Evolutionary conservation across 2,329 filamentous ascomycete genomes (phyloP), one percentile per base, ranked within the genome.

Genomic region (Raffaelea deltoideospora): DNA sequence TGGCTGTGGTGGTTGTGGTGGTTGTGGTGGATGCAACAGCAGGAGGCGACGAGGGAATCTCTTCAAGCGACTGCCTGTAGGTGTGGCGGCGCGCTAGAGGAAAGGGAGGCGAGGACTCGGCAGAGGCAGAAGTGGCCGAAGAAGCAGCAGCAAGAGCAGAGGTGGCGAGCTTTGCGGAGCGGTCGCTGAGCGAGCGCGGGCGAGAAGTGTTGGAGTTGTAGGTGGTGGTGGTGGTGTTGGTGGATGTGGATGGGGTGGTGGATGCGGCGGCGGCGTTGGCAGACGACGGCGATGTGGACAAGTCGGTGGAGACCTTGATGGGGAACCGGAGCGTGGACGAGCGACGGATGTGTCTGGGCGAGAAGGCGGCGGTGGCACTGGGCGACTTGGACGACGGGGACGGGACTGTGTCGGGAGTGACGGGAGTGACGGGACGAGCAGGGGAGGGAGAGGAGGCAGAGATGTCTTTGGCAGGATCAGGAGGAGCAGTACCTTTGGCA

Each of bases 291-390:
- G n/a, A n/a, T n/a, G n/a, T n/a, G n/a, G n/a, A n/a, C n/a, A n/a
- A n/a, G 15, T 42, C 40, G 33, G 38, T 37, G 13, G 41, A 41
- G 31, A 45, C 32, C 33, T 42, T 42, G 29, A 45, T 40, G 23
- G 43, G 43, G 30, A 45, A 44, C 13, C 43, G 43, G 23, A 43
- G 41, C 10, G 43, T 43, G 6, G 43, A 45, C 5, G 44, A 38
- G 17, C 44, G 19, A 17, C 44, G 44, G 22, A 41, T 20, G 13
- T 43, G 43, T 23, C 36, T 33, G 6, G 35, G 38, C 17, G 40
- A 40, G 10, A 33, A 28, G 15, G 35, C 27, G 30, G 18, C 10
- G 4, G 41, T 22, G 8, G 37, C 32, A 10, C 33, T 28, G 2
- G 39, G 26, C 4, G 40, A 23, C 3, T 39, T 17, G 10, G 37